A percentile compares a stretch with the other conserved stretches of the same genome.
phyloP scores from a whole-genome alignment of 305 asterid genomes.

The Plantago lanceolata region DNA sequence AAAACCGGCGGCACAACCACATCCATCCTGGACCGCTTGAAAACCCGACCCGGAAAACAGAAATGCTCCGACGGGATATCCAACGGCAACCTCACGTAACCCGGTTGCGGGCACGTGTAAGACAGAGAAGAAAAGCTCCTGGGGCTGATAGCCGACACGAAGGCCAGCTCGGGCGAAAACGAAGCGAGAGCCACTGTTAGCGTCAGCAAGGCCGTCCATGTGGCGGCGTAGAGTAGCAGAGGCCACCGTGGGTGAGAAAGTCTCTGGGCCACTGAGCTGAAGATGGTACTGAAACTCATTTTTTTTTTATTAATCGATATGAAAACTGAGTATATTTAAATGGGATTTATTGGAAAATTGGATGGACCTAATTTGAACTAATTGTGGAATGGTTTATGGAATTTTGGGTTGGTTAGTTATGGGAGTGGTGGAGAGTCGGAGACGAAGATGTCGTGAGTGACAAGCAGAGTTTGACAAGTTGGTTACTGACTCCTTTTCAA shows the following conservation, averaged over 20 bases:
- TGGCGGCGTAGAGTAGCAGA: conserved; percentile 51
- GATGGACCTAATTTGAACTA: conserved; percentile 58
- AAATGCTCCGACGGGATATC: conserved; percentile 51
- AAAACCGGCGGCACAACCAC: conserved; percentile 52
- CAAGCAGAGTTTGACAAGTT: conserved; percentile 13
- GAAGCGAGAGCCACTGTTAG: conserved; percentile 63
- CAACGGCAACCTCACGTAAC: conserved; percentile 54
- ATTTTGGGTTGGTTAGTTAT: conserved; percentile 32
- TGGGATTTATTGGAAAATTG: neutral
- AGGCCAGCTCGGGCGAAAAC: conserved; percentile 74
- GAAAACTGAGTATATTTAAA: neutral
- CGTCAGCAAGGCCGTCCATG: conserved; percentile 67
- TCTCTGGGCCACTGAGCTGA: conserved; percentile 29
- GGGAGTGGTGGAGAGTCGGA: conserved; percentile 8
- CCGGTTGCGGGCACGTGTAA: conserved; percentile 32
- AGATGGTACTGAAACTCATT: conserved; percentile 41
- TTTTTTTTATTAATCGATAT: neutral
- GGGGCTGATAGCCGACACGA: conserved; percentile 55
- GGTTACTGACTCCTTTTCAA: conserved; percentile 32
- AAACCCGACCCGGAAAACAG: conserved; percentile 42
- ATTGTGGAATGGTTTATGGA: conserved; percentile 18
- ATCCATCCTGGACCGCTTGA: conserved; percentile 42
- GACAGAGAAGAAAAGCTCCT: conserved; percentile 34
- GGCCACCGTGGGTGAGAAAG: conserved; percentile 44
- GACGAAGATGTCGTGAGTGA: conserved; percentile 13